Conservation (phyloP, 495 filamentous ascomycete genomes). For the Hypomontagnella monticulosa region DNA sequence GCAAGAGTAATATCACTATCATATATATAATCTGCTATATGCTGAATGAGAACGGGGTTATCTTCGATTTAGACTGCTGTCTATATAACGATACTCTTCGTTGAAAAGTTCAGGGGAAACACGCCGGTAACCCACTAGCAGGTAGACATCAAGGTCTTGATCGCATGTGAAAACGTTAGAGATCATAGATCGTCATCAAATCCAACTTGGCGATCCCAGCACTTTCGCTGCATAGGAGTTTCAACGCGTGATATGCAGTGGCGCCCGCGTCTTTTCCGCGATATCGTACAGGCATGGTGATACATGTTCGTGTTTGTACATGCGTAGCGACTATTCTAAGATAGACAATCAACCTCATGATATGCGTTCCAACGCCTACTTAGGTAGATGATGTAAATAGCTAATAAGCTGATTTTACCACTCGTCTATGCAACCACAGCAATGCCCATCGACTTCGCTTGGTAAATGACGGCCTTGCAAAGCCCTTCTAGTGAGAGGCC, state of each 20-base stretch:
- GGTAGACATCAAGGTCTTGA: constrained; percentile 1
- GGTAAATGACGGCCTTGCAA: constrained; percentile 83
- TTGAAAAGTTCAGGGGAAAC: constrained; percentile 1
- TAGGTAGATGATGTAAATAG: constrained; percentile 6
- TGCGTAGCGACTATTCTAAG: constrained; percentile 13
- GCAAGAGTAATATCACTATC: neutral
- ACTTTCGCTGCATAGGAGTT: constrained; percentile 9
- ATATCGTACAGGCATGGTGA: constrained; percentile 29
- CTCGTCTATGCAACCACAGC: constrained; percentile 71
- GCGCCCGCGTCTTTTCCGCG: constrained; percentile 7
- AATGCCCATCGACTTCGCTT: constrained; percentile 90
- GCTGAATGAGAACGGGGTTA: neutral
- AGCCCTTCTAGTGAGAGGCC: constrained; percentile 83
- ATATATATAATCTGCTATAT: constrained; percentile 2
- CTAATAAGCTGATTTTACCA: neutral
- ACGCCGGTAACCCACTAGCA: constrained; percentile 9
- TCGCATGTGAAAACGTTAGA: constrained; percentile 14
- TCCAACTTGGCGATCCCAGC: constrained; percentile 3
- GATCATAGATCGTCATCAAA: constrained; percentile 8
- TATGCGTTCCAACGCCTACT: constrained; percentile 22
- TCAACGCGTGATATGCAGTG: constrained; percentile 1
- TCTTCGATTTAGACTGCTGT: constrained; percentile 3
- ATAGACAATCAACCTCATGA: constrained; percentile 18
- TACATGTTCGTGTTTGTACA: constrained; percentile 29
- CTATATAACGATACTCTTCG: no score